phyloP scores from a whole-genome alignment of 106 monocot genomes.

The Dendrobium catenatum region DNA sequence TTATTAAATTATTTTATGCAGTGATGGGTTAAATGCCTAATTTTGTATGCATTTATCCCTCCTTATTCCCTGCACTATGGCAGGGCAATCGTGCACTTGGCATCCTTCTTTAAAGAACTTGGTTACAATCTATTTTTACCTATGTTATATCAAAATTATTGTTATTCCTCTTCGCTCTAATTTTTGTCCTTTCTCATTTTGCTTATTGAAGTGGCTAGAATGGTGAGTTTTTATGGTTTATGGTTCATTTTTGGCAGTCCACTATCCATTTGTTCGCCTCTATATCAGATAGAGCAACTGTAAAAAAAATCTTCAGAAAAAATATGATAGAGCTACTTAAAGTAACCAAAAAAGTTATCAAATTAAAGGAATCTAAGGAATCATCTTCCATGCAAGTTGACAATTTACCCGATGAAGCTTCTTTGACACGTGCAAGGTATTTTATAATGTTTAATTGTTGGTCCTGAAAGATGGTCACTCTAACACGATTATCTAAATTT shows the following conservation, averaged over 20 bases:
- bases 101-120: background rate
- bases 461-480: background rate
- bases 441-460: background rate
- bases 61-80: no score
- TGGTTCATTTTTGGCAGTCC: constrained; percentile 29
- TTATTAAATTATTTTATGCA: background rate
- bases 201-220: background rate
- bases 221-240: background rate
- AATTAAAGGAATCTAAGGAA: constrained; percentile 23
- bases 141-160: background rate
- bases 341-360: constrained; percentile 39
- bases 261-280: constrained; percentile 70
- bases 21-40: background rate
- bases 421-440: constrained; percentile 39
- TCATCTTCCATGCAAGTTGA: constrained; percentile 66
- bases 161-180: background rate
- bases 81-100: no score
- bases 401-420: constrained; percentile 19
- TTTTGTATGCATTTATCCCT: background rate
- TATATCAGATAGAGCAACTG: constrained; percentile 54
- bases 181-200: background rate
- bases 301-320: constrained; percentile 45
- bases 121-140: background rate
- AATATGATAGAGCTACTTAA: constrained; percentile 45
- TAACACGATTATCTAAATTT: background rate